Conservation (phyloP, 163 green algal species). For the Trebouxia gelatinosa region DNA sequence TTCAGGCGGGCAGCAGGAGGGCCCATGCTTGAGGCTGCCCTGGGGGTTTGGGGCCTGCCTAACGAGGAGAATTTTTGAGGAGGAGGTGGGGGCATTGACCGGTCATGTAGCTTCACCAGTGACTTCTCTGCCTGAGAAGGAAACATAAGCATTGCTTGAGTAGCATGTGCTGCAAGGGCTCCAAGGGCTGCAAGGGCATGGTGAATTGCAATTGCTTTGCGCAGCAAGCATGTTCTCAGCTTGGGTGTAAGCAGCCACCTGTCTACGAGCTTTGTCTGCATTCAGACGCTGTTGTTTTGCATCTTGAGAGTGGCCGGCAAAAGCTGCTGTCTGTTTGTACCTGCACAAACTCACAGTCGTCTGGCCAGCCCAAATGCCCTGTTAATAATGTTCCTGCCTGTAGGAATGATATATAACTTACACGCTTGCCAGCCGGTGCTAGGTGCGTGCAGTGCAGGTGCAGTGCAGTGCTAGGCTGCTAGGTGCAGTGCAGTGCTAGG, state of each 20-base stretch:
- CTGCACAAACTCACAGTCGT: no score
- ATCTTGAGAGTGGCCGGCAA: slow-evolving; percentile 39
- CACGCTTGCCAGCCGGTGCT: no score
- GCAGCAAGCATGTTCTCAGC: not conserved
- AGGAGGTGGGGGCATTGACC: slow-evolving; percentile 27
- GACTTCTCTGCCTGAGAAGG: slow-evolving; percentile 41
- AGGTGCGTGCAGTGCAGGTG: no score
- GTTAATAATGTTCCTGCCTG: no score
- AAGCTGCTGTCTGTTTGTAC: slow-evolving; percentile 31
- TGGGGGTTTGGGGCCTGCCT: not conserved
- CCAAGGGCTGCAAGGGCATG: not conserved
- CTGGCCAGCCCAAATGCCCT: no score
- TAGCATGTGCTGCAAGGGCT: not conserved
- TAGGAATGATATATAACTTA: no score
- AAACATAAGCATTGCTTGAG: not conserved
- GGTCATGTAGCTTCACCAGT: slow-evolving; percentile 46
- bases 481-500: not conserved
- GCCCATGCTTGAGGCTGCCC: slow-evolving; percentile 12
- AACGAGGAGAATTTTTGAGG: not conserved
- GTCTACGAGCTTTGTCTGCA: slow-evolving; percentile 36
- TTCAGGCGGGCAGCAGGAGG: slow-evolving; percentile 30
- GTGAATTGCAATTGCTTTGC: not conserved
- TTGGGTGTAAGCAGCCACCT: slow-evolving; percentile 4
- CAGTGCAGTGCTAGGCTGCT: not conserved
- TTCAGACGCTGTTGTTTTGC: slow-evolving; percentile 31